Evolutionary conservation across 805 yeast genomes (phyloP).

Genomic region (Kazachstania taianensis): DNA sequence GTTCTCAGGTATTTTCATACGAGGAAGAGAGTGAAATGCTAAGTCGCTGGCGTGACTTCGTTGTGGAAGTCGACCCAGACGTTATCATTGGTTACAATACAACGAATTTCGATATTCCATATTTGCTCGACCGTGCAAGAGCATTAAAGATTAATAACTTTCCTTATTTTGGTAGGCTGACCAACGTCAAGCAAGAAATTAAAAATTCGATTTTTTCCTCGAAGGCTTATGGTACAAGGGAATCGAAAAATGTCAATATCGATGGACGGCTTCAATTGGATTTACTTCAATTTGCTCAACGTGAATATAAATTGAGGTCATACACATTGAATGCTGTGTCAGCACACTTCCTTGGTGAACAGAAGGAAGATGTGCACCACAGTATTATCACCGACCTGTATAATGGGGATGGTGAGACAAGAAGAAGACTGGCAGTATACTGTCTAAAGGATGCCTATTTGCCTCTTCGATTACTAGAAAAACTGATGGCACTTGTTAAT

Average conservation of each 20-base stretch:
- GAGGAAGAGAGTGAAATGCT: conserved; percentile 75
- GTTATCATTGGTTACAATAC: conserved; percentile 94
- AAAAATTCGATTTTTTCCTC: conserved; percentile 81
- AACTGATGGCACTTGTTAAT: conserved; percentile 90
- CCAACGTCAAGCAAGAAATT: conserved; percentile 58
- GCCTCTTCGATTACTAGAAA: conserved; percentile 80
- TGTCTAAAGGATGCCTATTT: conserved; percentile 93
- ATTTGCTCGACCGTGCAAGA: conserved; percentile 75
- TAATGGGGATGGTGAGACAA: conserved; percentile 83
- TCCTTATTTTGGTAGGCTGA: conserved; percentile 80
- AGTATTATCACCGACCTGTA: conserved; percentile 92
- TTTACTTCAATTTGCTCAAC: conserved; percentile 80
- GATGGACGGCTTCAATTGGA: conserved; percentile 96
- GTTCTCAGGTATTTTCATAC: conserved; percentile 76
- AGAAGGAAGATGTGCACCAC: conserved; percentile 96
- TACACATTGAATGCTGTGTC: conserved; percentile 93
- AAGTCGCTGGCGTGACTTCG: conserved; percentile 75
- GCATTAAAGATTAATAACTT: conserved; percentile 56
- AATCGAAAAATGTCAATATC: conserved; percentile 79
- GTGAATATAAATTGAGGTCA: conserved; percentile 90
- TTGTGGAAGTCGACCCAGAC: conserved; percentile 83
- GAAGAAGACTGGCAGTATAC: conserved; percentile 92
- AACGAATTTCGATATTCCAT: conserved; percentile 91
- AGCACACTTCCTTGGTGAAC: conserved; percentile 87
- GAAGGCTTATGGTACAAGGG: conserved; percentile 93